Base-by-base conservation (phyloP, 495 filamentous ascomycete species). In the Letharia columbiana region DNA sequence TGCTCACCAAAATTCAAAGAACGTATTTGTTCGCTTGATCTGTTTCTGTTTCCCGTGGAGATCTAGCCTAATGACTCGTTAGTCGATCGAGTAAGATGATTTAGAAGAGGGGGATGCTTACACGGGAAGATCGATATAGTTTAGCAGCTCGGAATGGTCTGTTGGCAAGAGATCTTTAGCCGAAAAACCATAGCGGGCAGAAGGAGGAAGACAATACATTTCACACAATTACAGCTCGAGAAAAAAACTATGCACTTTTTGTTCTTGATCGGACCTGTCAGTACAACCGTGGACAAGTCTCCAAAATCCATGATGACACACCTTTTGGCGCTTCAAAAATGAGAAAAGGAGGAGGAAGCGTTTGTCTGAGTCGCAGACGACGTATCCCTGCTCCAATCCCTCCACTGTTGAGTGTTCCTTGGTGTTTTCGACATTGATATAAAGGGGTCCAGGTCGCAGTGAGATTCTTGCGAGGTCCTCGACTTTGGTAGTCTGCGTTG, bases 241-340 rank as follows among this genome's bases (percentile, higher is more conserved):
- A 96, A 90, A 81, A 98, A 97, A 50, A 98, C 93, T 68, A 98
- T 96, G 68, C 96, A 88, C 80, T 97, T 98, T 83, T 96, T 98
- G 74, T 88, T 88, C 70, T 88, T 81, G 77, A 89, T 91, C 71
- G 47, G 6, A 31, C 39, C 31, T 2, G 13, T 56, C 10, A 56
- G 52, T 35, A 35, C 52, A 17, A 35, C 13, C 15, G 7, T 41
- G 59, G 10, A 41, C 11, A 9, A 37, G 17, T 28, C 28, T 7
- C 3, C 20, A 18, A 49, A 33, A 18, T n/a, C 28, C 12, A 31
- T 23, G 12, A 45, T 4, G n/a, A 31, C 49, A 47, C 6, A 60
- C 87, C 52, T 20, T 35, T 37, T 57, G 31, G 15, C 54, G 86
- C 80, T 96, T 96, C 45, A 98, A 80, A 82, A 98, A 98, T 0